Evolutionary conservation across 2,329 filamentous ascomycete genomes (phyloP).

Genomic region (Exserohilum turcica): DNA sequence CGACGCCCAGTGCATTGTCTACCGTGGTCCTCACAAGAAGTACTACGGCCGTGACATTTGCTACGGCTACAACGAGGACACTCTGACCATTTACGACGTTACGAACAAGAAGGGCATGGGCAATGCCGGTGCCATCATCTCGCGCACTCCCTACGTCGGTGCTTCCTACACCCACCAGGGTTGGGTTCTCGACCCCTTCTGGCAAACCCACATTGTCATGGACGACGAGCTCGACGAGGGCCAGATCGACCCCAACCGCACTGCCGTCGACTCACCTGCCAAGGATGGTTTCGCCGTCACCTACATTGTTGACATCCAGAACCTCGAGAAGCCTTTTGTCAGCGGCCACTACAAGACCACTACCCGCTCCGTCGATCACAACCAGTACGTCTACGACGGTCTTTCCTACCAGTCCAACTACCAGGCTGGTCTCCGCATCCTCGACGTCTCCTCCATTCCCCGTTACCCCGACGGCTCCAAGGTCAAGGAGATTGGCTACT

Average conservation of each 20-base stretch:
- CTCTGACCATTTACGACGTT: slow-evolving; percentile 58
- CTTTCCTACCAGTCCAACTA: slow-evolving; percentile 53
- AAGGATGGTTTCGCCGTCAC: slow-evolving; percentile 45
- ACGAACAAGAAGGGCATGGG: slow-evolving; percentile 60
- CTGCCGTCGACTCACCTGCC: slow-evolving; percentile 32
- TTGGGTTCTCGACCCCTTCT: slow-evolving; percentile 54
- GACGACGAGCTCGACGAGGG: slow-evolving; percentile 49
- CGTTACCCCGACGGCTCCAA: slow-evolving; percentile 43
- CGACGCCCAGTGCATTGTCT: slow-evolving; percentile 65
- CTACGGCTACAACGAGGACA: slow-evolving; percentile 63
- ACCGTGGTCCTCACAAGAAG: slow-evolving; percentile 57
- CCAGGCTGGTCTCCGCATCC: slow-evolving; percentile 50
- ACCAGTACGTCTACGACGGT: slow-evolving; percentile 53
- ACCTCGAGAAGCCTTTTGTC: slow-evolving; percentile 44
- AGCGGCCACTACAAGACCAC: slow-evolving; percentile 51
- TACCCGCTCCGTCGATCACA: slow-evolving; percentile 51
- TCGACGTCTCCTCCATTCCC: slow-evolving; percentile 50
- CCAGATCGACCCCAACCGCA: slow-evolving; percentile 36
- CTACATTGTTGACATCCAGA: slow-evolving; percentile 47
- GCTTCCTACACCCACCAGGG: slow-evolving; percentile 64
- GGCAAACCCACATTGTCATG: slow-evolving; percentile 45
- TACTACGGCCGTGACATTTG: slow-evolving; percentile 61
- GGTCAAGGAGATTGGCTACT: slow-evolving; percentile 52
- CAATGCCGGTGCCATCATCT: slow-evolving; percentile 60
- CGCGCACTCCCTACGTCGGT: slow-evolving; percentile 60